These are phyloP conservation scores for Hypericum androsaemum DNA, from an alignment of 345 rosid species.

Conservation along the genomic window DNA sequence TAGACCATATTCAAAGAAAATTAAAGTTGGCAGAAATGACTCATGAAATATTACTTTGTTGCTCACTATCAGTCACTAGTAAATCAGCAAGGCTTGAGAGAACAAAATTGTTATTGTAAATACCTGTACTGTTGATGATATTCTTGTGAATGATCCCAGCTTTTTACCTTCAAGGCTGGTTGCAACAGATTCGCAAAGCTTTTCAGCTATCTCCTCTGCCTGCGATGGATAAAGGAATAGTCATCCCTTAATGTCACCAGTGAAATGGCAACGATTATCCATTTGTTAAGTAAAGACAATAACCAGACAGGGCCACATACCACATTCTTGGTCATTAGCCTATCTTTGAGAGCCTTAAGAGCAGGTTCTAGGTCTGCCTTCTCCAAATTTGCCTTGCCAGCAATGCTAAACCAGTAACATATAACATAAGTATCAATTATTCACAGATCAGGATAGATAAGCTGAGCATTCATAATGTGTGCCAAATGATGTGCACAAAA, in stretches of 20 bases:
- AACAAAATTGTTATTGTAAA: constrained; percentile 1
- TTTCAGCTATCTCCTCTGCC: constrained; percentile 99
- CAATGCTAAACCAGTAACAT: constrained; percentile 49
- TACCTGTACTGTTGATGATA: constrained; percentile 95
- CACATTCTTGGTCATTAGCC: constrained; percentile 99
- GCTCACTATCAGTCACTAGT: too few species aligned
- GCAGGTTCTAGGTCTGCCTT: constrained; percentile 89
- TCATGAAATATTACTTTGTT: too few species aligned
- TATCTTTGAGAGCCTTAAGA: constrained; percentile 87
- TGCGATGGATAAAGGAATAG: constrained; percentile 18
- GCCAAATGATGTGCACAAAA: not conserved
- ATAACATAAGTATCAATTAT: too few species aligned
- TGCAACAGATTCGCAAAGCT: constrained; percentile 95
- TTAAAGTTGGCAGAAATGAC: too few species aligned
- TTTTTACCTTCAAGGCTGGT: constrained; percentile 97
- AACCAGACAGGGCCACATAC: constrained; percentile 30
- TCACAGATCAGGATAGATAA: not conserved
- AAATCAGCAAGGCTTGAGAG: too few species aligned
- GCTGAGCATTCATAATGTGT: not conserved
- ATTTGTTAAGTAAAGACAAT: constrained; percentile 3
- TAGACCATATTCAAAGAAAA: too few species aligned
- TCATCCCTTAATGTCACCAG: constrained; percentile 6
- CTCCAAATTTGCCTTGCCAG: constrained; percentile 95
- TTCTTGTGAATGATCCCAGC: constrained; percentile 89
- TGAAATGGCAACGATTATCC: not conserved